Evolutionary conservation across 116 monocot genomes (phyloP).

Genomic region (Papilionanthe hybrid): DNA sequence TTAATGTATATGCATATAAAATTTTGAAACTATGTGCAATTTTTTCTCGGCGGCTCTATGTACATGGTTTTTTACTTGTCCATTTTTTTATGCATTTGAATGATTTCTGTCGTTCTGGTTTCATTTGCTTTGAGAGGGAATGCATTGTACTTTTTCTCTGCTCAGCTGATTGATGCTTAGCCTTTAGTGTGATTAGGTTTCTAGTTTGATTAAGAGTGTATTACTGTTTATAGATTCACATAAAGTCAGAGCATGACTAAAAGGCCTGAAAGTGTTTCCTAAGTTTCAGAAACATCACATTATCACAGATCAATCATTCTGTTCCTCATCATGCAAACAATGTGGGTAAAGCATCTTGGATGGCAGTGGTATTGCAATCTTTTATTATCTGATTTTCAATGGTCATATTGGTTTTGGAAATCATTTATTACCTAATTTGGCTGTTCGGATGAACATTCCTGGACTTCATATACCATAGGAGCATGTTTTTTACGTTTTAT

Average conservation of each 20-base stretch:
- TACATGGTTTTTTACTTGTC: neutral
- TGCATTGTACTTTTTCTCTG: neutral
- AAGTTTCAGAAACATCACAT: neutral
- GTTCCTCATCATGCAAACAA: neutral
- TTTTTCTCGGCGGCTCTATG: neutral
- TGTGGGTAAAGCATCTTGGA: neutral
- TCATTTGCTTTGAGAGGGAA: neutral
- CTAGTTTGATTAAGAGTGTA: neutral
- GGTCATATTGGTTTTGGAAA: neutral
- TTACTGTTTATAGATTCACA: neutral
- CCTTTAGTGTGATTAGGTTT: neutral
- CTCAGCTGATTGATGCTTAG: neutral
- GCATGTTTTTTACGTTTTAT: too few relatives aligned
- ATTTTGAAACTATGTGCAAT: too few relatives aligned
- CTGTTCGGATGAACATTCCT: too few relatives aligned
- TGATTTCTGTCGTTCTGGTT: neutral
- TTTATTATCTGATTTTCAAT: neutral
- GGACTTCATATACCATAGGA: too few relatives aligned
- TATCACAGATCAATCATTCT: neutral
- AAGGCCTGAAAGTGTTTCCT: neutral
- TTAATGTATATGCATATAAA: too few relatives aligned
- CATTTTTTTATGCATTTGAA: neutral
- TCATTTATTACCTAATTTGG: neutral
- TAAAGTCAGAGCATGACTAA: neutral
- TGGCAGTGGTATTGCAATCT: neutral